Evolutionary conservation across 2,329 filamentous ascomycete genomes (phyloP), one percentile per base, ranked within the genome.

Genomic region (Hymenoscyphus fructigenus): DNA sequence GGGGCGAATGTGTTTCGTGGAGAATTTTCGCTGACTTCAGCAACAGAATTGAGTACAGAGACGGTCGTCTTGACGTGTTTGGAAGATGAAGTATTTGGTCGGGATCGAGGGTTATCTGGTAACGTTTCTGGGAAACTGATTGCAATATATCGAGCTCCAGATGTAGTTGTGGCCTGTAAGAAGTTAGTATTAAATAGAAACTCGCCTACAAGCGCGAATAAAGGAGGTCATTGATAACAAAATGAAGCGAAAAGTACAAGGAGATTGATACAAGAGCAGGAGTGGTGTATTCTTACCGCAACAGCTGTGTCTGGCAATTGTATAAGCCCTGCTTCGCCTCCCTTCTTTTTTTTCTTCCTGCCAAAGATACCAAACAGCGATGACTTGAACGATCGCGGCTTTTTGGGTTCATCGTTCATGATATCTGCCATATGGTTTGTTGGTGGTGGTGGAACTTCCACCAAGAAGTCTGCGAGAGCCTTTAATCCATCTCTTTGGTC

Each of bases 91-190:
- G 44, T 9, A 36, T 34, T 26, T 47, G 28, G 38, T 38, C 23
- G 20, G 20, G 76, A 67, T 85, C 80, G 14, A 82, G 65, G 1
- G 0, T 15, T 23, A 9, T 50, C 44, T 2, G n/a, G 17, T 50
- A 15, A 20, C 2, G 44, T 50, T 26, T 23, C 9, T 50, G 85
- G 85, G 56, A 88, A 86, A 0, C 85, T 86, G 60, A 88, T 88
- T 65, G 85, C 84, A 67, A 88, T 87, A 69, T 88, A 83, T 4
- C 83, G 79, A 70, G 85, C 78, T 1, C 85, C 85, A 2, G 78
- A 80, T 6, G 75, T 82, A 0, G 84, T 87, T 41, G 76, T 82
- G 17, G 34, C 44, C 59, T 61, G 14, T 28, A 34, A 12, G 2
- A 14, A 32, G 9, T 61, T 55, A 36, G 59, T 15, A 38, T 53